A percentile compares a stretch with the other conserved stretches of the same genome.
phyloP scores from a whole-genome alignment of 306 rosid genomes.

The Gastrolobium villosum region DNA sequence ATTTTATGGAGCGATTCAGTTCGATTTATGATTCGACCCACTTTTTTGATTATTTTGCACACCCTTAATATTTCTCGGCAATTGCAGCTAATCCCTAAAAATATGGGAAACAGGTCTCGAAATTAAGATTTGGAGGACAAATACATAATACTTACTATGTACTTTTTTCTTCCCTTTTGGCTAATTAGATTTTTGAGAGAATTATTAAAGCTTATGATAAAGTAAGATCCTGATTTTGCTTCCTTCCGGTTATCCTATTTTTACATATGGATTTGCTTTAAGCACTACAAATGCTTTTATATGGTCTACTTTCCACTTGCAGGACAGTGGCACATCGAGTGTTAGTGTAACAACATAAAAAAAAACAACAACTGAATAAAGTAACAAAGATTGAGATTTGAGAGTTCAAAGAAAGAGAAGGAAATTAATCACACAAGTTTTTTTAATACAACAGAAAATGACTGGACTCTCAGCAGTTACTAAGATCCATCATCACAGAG shows the following conservation, averaged over 20 bases:
- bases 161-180: neutral
- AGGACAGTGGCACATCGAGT: neutral
- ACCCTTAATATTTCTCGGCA: too few relatives aligned
- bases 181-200: neutral
- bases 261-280: neutral
- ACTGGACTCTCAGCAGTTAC: conserved; percentile 42
- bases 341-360: conserved; percentile 9
- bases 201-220: neutral
- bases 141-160: neutral
- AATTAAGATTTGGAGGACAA: neutral
- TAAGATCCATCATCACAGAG: conserved; percentile 42
- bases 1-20: too few relatives aligned
- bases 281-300: neutral
- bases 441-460: conserved; percentile 47
- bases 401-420: conserved; percentile 32
- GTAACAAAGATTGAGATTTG: conserved; percentile 8
- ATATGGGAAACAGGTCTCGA: neutral
- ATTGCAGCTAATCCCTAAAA: neutral
- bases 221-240: neutral
- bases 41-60: too few relatives aligned
- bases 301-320: neutral
- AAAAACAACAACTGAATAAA: neutral
- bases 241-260: neutral
- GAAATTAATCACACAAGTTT: conserved; percentile 39
- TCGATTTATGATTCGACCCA: too few relatives aligned